Evolutionary conservation across 176 grass and related monocot species (phyloP), one percentile per base, ranked within the genome.

Genomic region (Eleusine coracana): DNA sequence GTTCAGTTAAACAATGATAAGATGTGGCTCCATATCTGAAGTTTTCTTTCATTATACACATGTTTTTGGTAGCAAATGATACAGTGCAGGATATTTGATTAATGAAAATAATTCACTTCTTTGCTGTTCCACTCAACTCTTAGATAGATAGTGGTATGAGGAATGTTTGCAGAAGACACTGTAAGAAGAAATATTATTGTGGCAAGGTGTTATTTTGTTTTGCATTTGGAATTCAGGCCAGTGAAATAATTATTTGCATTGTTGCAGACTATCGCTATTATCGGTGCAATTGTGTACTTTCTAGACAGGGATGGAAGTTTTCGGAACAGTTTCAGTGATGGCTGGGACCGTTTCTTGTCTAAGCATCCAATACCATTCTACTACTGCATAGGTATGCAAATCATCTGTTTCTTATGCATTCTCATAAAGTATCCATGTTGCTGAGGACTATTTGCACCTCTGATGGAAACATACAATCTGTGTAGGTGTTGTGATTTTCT

Each of bases 361-460:
- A 99, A 93, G 83, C 96, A 99, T 87, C 96, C 93, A 14, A 80
- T 99, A 75, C 93, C 96, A 8, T 99, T 99, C 73, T 99, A 99
- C 55, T 99, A 99, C 67, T 99, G 96, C 77, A 91, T 99, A 87
- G 96, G 96, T 99, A 74, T 62, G 27, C 15, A 85, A 34, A 68
- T 78, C 8, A 10, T 55, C 18, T 31, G 17, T 67, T 68, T 59
- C 1, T 15, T 31, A 77, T 61, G 20, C 40, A 62, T 12, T 48
- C 27, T 17, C 41, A 65, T 77, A 65, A 56, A 71, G 15, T 48
- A 71, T 84, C 29, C 15, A 0, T 40, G 34, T 76, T 18, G 6
- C 77, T 11, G 44, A 45, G 44, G 7, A 46, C 44, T 46, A 11
- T 46, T 46, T 46, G 44, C 44, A 44, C 6, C 37, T 46, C 55